These are phyloP conservation scores for Aspergillus aculeatus DNA, from an alignment of 2,329 filamentous ascomycete species.

Conservation along the genomic window DNA sequence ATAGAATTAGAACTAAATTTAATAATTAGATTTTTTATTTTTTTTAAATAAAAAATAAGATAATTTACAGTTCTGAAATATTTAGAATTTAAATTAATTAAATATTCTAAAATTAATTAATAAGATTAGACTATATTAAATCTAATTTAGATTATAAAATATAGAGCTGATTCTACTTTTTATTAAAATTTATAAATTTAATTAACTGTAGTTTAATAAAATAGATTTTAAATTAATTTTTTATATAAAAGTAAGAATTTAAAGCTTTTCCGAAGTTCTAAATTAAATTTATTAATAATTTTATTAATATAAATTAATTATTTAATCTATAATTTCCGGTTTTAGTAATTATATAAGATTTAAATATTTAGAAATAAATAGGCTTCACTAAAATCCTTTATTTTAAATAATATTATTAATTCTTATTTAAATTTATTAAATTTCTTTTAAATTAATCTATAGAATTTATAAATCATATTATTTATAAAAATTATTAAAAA, in stretches of 20 bases:
- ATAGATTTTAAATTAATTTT: not conserved
- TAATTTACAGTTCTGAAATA: not conserved
- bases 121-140: not conserved
- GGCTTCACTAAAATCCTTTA: too few relatives aligned
- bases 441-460: too few relatives aligned
- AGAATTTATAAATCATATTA: too few relatives aligned
- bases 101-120: not conserved
- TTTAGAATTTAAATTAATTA: not conserved
- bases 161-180: not conserved
- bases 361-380: not conserved
- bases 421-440: too few relatives aligned
- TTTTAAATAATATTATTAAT: too few relatives aligned
- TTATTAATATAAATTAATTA: not conserved
- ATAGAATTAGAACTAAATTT: too few relatives aligned
- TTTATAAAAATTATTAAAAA: too few relatives aligned
- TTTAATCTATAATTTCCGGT: not conserved
- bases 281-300: constrained; percentile 9
- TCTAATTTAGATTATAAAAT: constrained; percentile 3
- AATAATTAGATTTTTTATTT: too few relatives aligned
- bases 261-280: not conserved
- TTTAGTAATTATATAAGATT: constrained; percentile 3
- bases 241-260: constrained; percentile 1
- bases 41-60: not conserved
- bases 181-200: constrained; percentile 10
- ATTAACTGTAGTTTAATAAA: not conserved